A percentile compares a stretch with the other conserved stretches of the same genome.
Evolutionary conservation across 441 rosid species (phyloP).

Genomic region (Metrosideros polymorpha): DNA sequence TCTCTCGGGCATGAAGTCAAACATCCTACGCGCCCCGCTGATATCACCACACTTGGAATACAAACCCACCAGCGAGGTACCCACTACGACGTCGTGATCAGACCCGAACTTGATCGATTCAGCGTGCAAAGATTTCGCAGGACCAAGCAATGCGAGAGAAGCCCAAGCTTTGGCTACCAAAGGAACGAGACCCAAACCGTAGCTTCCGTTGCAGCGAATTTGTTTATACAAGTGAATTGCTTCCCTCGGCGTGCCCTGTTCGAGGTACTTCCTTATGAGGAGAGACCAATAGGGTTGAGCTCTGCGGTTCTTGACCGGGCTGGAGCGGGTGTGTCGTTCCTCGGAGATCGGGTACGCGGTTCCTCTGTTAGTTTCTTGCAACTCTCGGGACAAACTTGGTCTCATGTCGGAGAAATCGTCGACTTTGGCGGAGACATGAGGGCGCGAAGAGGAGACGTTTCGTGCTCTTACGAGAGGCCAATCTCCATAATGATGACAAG

Average conservation of each 20-base stretch:
- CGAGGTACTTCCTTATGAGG: conserved; percentile 19
- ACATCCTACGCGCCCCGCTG: conserved; percentile 30
- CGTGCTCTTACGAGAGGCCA: background rate
- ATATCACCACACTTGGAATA: conserved; percentile 24
- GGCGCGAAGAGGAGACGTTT: background rate
- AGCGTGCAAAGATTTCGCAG: conserved; percentile 34
- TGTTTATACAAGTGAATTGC: conserved; percentile 19
- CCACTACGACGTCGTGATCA: conserved; percentile 27
- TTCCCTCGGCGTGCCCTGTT: conserved; percentile 15
- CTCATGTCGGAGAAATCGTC: background rate
- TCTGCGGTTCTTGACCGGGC: background rate
- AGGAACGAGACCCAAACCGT: conserved; percentile 35
- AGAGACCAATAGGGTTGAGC: conserved; percentile 18
- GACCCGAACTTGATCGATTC: conserved; percentile 43
- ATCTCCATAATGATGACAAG: background rate
- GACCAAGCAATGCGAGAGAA: conserved; percentile 10
- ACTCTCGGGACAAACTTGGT: background rate
- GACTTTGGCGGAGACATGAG: background rate
- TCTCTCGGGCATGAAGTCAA: conserved; percentile 46
- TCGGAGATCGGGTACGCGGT: background rate
- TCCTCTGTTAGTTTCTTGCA: background rate
- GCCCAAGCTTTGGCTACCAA: conserved; percentile 40
- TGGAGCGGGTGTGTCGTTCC: background rate
- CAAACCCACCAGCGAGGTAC: conserved; percentile 43
- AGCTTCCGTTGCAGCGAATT: conserved; percentile 26